Percentiles rank a stretch among this genome's conserved stretches.
Evolutionary conservation across 208 protist genomes (phyloP).

Genomic region (Borovskyia barvae): DNA sequence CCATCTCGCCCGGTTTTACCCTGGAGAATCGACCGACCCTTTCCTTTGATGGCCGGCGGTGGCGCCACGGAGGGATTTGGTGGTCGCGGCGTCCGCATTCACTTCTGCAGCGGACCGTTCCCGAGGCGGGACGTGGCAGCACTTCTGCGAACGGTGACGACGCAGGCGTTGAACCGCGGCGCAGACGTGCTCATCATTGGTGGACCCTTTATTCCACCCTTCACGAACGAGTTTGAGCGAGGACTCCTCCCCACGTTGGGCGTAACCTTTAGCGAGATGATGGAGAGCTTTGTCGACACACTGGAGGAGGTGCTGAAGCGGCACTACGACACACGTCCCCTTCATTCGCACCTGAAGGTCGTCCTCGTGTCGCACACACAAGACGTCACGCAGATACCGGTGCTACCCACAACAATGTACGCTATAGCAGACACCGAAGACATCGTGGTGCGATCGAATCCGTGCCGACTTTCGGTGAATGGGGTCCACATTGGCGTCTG

Average conservation of each 20-base stretch:
- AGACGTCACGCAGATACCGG: conserved; percentile 82
- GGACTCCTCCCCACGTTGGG: conserved; percentile 36
- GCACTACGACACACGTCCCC: conserved; percentile 48
- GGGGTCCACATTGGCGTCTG: conserved; percentile 85
- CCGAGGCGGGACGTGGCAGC: conserved; percentile 54
- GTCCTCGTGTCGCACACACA: conserved; percentile 67
- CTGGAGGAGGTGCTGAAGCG: conserved; percentile 62
- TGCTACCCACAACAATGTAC: conserved; percentile 80
- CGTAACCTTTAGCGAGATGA: conserved; percentile 63
- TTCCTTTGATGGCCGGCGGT: conserved; percentile 15
- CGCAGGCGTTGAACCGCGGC: conserved; percentile 60
- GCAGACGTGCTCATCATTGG: conserved; percentile 83
- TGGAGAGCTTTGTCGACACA: conserved; percentile 57
- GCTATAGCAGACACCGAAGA: conserved; percentile 54
- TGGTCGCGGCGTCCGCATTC: conserved; percentile 60
- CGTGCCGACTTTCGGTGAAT: conserved; percentile 71
- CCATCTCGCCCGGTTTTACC: conserved; percentile 59
- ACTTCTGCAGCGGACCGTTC: conserved; percentile 87
- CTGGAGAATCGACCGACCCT: conserved; percentile 52
- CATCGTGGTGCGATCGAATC: conserved; percentile 78
- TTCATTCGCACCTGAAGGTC: conserved; percentile 55
- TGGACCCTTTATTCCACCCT: conserved; percentile 69
- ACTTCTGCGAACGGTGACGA: conserved; percentile 52
- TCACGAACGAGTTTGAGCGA: conserved; percentile 60
- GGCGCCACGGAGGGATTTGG: no score